Conservation (phyloP, 2,329 filamentous ascomycete species). For the Phialophora expanda region DNA sequence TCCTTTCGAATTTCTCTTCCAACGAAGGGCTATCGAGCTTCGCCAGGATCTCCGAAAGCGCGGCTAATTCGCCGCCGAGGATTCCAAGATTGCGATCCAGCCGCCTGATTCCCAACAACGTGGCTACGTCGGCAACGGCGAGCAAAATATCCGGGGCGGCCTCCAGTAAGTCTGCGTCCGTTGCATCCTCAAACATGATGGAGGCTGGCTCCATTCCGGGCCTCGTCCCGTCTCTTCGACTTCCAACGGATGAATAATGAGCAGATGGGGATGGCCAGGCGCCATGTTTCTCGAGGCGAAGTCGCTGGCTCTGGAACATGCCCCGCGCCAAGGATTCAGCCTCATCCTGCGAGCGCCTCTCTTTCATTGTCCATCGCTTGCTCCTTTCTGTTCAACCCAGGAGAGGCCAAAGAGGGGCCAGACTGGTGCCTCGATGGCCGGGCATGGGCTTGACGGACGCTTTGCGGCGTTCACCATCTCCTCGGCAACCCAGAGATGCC, state of each 20-base stretch:
- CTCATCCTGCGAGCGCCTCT: not conserved
- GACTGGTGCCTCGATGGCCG: not conserved
- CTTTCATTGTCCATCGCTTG: too few relatives aligned
- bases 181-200: not conserved
- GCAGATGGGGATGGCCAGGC: not conserved
- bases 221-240: not conserved
- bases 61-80: slow-evolving; percentile 2
- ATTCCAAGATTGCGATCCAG: not conserved
- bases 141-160: not conserved
- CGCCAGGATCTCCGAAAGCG: not conserved
- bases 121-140: not conserved
- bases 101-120: slow-evolving; percentile 1
- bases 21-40: not conserved
- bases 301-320: not conserved
- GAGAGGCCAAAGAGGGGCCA: too few relatives aligned
- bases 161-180: not conserved
- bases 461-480: not conserved
- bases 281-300: not conserved
- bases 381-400: too few relatives aligned
- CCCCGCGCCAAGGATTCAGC: not conserved
- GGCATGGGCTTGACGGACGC: not conserved
- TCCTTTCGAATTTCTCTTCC: slow-evolving; percentile 1
- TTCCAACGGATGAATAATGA: not conserved
- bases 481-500: not conserved
- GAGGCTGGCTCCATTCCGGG: not conserved